Base-by-base conservation (phyloP, 768 basidiomycete genomes). In the Leccinum disarticulatum region DNA sequence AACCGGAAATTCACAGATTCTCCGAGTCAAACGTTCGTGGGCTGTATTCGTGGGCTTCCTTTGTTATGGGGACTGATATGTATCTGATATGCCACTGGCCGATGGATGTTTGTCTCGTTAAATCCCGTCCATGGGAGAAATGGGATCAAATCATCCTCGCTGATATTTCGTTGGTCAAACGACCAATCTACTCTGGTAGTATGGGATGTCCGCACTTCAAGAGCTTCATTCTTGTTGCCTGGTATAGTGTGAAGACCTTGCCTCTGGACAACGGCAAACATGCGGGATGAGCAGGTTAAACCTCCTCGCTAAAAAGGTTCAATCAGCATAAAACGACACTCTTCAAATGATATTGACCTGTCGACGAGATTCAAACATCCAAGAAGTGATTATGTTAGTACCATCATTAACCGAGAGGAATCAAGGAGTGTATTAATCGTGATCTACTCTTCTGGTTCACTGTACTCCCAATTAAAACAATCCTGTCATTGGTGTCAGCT, bases 391-490 rank as follows among this genome's bases (percentile, higher is more conserved):
- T 36, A 38, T n/a, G 11, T 33, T 10, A 4, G 8, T 33, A 41
- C 43, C 35, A 38, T 54, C 17, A 43, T 22, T 19, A 43, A 33
- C 28, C 25, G 3, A n/a, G 25, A 2, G 13, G 43, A 19, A 19
- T n/a, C 43, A 43, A 35, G 13, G 35, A 9, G n/a, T 10, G 43
- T 43, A 13, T 33, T 33, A 11, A 6, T 43, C n/a, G n/a, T 43
- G 11, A 35, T 54, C 61, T 61, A 65, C 15, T 60, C 10, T 11
- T 63, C 63, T 61, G 10, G 10, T 59, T 80, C 70, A 6, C 81
- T 86, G 68, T 77, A 90, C 58, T 89, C 85, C 89, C 89, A 90
- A 64, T 77, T 83, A 62, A 79, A 89, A 67, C 89, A 91, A 64
- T 91, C 89, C 87, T 90, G 51, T 19, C 17, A 55, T 53, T 13